Evolutionary conservation across 2,329 filamentous ascomycete species (phyloP).

Genomic region (Colletotrichum musae): DNA sequence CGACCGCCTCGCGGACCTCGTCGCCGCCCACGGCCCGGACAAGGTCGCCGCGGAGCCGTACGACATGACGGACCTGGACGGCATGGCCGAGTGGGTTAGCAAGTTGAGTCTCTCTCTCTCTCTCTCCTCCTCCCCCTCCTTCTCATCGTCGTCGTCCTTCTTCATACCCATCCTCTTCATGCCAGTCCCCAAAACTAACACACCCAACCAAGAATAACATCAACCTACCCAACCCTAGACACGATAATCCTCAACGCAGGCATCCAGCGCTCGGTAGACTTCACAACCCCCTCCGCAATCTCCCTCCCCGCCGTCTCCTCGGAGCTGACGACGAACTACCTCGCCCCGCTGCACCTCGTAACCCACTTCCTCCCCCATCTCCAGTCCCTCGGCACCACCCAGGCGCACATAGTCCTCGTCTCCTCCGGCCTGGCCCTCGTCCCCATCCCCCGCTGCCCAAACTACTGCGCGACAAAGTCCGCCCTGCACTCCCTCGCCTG

Average conservation of each 20-base stretch:
- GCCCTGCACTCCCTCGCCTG: slow-evolving; percentile 65
- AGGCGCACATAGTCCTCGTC: slow-evolving; percentile 50
- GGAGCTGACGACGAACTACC: slow-evolving; percentile 65
- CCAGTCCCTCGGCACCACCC: slow-evolving; percentile 41
- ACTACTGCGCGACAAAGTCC: slow-evolving; percentile 69
- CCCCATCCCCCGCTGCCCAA: slow-evolving; percentile 60
- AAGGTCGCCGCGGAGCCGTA: slow-evolving; percentile 56
- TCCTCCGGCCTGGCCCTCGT: slow-evolving; percentile 63
- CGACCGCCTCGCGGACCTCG: slow-evolving; percentile 66
- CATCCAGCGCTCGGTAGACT: slow-evolving; percentile 64
- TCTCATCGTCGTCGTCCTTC: neutral
- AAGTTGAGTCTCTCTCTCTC: slow-evolving; percentile 47
- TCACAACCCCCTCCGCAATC: slow-evolving; percentile 56
- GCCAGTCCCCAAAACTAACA: neutral
- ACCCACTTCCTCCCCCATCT: slow-evolving; percentile 63
- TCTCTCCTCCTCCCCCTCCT: neutral
- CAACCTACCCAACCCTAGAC: slow-evolving; percentile 65
- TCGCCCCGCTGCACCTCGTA: slow-evolving; percentile 59
- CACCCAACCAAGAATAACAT: slow-evolving; percentile 49
- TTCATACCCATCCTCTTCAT: neutral
- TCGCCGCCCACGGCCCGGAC: slow-evolving; percentile 60
- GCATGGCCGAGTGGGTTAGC: slow-evolving; percentile 58
- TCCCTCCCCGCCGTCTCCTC: slow-evolving; percentile 53
- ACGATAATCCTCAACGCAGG: slow-evolving; percentile 71
- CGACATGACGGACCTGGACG: slow-evolving; percentile 60